Base-by-base conservation (phyloP, 164 flowering plant species). In the Houttuynia cordata region DNA sequence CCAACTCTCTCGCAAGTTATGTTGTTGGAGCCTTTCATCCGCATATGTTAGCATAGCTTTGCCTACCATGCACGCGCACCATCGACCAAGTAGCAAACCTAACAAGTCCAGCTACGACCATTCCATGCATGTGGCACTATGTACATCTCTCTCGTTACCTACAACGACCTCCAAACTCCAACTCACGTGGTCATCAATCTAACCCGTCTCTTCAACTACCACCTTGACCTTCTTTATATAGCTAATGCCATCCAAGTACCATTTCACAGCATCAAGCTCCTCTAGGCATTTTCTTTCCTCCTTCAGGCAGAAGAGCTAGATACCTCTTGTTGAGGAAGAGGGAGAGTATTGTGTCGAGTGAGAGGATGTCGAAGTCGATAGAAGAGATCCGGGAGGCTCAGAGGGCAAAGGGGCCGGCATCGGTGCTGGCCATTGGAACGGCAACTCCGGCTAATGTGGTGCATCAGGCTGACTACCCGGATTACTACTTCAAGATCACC, bases 401-500 rank as follows among this genome's bases (percentile, higher is more conserved):
- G 53, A 40, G 74, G 18, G 71, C 74, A 1, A 37, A 67, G 23
- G 74, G 74, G 1, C 68, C 74, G 0, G 74, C 74, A 1, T 60
- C 67, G 10, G 60, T 71, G 18, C 61, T 67, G 1, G 68, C 74
- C 66, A 71, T 71, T 13, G 74, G 74, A 24, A 71, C 74, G 0
- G 74, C 74, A 4, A 71, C 68, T 12, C 74, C 74, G 3, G 21
- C 74, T 24, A 67, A 71, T 22, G 59, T 34, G 20, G 62, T 67
- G 19, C 30, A 51, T 23, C 74, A 71, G 59, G 66, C 61, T 20
- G 61, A 60, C n/a, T 71, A 71, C 60, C 74, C 74, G 0, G 74
- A 71, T 14, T 71, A 67, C 68, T 71, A 71, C 25, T 71, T 71
- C 59, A 65, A 65, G n/a, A 34, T 67, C 68, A 71, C 74, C 34